Percentiles rank a stretch among this genome's conserved stretches.
phyloP scores from a whole-genome alignment of 2,329 filamentous ascomycete species.

The Aspergillus terreus region DNA sequence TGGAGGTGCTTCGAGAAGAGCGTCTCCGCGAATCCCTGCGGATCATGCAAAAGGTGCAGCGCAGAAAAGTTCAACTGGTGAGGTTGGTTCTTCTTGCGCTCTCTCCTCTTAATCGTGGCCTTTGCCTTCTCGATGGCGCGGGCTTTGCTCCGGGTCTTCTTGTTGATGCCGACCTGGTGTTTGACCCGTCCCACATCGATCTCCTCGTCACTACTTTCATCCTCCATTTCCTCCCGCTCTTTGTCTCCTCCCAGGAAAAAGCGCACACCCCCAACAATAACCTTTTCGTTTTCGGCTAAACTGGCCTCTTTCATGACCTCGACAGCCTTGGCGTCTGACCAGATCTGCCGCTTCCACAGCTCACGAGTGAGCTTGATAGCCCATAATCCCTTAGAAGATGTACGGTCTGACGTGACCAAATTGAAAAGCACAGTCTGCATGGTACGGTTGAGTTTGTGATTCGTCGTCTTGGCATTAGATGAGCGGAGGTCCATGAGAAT shows the following conservation, averaged over 20 bases:
- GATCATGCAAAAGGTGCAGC: conserved; percentile 87
- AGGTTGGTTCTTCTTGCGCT: conserved; percentile 82
- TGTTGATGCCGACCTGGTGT: conserved; percentile 88
- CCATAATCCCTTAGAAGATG: conserved; percentile 86
- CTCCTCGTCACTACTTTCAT: conserved; percentile 79
- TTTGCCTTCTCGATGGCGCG: conserved; percentile 76
- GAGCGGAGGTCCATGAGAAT: conserved; percentile 87
- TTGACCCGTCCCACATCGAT: conserved; percentile 76
- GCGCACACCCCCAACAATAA: conserved; percentile 77
- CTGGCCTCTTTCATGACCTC: conserved; percentile 96
- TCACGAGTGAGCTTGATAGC: conserved; percentile 93
- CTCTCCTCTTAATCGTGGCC: conserved; percentile 74
- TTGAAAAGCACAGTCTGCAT: conserved; percentile 94
- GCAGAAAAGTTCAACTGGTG: conserved; percentile 94
- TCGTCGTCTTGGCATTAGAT: conserved; percentile 80
- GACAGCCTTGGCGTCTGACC: conserved; percentile 92
- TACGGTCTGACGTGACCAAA: conserved; percentile 77
- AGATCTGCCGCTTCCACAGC: conserved; percentile 93
- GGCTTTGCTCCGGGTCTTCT: conserved; percentile 87
- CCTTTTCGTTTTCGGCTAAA: conserved; percentile 87
- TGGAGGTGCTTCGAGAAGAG: conserved; percentile 90
- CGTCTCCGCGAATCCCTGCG: conserved; percentile 86
- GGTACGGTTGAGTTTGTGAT: conserved; percentile 88
- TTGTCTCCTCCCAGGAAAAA: conserved; percentile 97
- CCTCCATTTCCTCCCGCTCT: conserved; percentile 87